Evolutionary conservation across 371 early-diverging fungal species (phyloP), one percentile per base, ranked within the genome.

Genomic region (Mucor indicus): DNA sequence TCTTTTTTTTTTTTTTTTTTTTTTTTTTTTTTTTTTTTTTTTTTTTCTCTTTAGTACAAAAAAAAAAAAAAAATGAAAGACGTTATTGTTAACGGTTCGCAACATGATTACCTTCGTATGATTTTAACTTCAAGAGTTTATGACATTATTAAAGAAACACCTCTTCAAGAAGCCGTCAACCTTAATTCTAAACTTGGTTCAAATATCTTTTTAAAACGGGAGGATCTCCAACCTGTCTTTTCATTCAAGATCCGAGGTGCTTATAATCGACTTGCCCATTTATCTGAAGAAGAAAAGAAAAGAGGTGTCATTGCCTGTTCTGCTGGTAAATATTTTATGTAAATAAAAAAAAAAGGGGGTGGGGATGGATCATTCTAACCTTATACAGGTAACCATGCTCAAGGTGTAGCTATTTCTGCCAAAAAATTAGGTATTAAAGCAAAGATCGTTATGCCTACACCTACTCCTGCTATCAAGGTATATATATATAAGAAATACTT

Each of bases 221-320:
- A 98, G 63, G 98, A 98, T 66, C 72, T 95, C 31, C 96, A 96
- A 50, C 90, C 89, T n/a, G 93, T 93, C 7, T 98, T 98, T 59
- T 91, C 92, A 12, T 98, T 98, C 85, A 98, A 98, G 78, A 84
- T 92, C 52, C 86, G 98, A 33, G 98, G 98, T 22, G 97, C 98
- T 1, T 94, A 95, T 77, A 96, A 96, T 70, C 84, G 85, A 52
- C 79, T 98, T 60, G 80, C 81, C 24, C 84, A 90, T 48, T 68
- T 98, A 48, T 74, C 87, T 2, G 62, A 67, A 2, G 87, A 80
- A 35, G 97, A 96, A 67, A 81, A 83, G 57, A 63, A 55, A 13
- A 71, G 78, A 3, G 98, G 98, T 4, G 94, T 98, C 24, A 89
- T 96, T 50, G 93, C 94, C n/a, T 92, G 93, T 53, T 94, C 94